Base-by-base conservation (phyloP, 1,139 yeast genomes). In the Zygosaccharomyces sapae region DNA sequence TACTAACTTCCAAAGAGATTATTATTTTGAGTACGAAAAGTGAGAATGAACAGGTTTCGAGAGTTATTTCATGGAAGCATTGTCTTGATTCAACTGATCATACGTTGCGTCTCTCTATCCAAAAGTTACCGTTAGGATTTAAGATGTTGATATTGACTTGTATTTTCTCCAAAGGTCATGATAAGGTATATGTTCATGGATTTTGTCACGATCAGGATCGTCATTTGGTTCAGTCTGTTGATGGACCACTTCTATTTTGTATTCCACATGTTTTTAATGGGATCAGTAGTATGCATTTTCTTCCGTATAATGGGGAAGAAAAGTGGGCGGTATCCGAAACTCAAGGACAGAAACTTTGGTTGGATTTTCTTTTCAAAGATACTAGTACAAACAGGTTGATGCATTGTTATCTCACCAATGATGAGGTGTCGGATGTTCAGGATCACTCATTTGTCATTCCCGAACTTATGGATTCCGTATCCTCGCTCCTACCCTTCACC, bases 61-160 rank as follows among this genome's bases (percentile, higher is more conserved):
- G 84, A 49, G 51, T 79, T 6, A 57, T 86, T 2, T 76, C 89
- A 0, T 83, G 90, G 88, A 83, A 81, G 50, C 95, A 87, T 63
- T 76, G 70, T 51, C 65, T 83, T 39, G 73, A 74, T 39, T 73
- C 76, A 8, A 50, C 61, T 0, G 95, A 87, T 55, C 76, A 79
- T 1, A 75, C 89, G 0, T 56, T 81, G 50, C 70, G 66, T 49
- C 52, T 85, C 39, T 52, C 68, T 1, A 66, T 74, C 19, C 60
- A 57, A 45, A 43, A 38, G 22, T 22, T 55, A 1, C 25, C 37
- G 8, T 38, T 43, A 16, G 46, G 44, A 13, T 43, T 45, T 22
- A 42, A 40, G 8, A 43, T 43, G 4, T 37, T 52, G 4, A 46
- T 59, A 39, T 45, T 57, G 34, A 48, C 52, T 2, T 54, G 54